Evolutionary conservation across 2,329 filamentous ascomycete species (phyloP).

Genomic region (Fusarium sp.): DNA sequence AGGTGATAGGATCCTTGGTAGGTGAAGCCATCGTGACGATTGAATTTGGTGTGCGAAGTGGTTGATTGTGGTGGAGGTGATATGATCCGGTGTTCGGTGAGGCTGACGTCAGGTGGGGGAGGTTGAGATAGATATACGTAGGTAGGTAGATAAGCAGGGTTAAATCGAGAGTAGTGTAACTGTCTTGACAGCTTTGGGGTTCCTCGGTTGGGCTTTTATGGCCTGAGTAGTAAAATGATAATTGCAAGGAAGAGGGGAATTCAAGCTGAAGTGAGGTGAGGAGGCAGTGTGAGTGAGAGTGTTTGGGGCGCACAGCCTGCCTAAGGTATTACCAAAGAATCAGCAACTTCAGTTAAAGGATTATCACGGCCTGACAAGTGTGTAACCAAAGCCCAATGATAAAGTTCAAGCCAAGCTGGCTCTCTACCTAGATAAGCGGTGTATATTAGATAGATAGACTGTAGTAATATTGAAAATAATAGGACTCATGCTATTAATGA

Average conservation of each 20-base stretch:
- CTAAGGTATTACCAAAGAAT: conserved; percentile 6
- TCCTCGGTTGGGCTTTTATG: too few relatives aligned
- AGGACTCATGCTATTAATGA: neutral
- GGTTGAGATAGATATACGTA: neutral
- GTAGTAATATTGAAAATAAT: neutral
- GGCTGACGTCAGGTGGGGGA: conserved; percentile 33
- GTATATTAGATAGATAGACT: neutral
- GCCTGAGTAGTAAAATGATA: neutral
- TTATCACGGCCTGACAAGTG: neutral
- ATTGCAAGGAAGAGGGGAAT: neutral
- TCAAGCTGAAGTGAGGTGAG: conserved; percentile 14
- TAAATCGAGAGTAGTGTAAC: neutral
- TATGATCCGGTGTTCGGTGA: conserved; percentile 12
- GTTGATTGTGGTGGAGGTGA: conserved; percentile 11
- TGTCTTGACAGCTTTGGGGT: neutral
- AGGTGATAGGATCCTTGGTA: conserved; percentile 77
- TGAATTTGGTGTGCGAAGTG: conserved; percentile 5
- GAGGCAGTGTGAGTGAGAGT: conserved; percentile 7
- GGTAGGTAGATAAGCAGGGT: neutral
- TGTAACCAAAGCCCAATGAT: neutral
- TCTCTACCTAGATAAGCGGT: conserved; percentile 1
- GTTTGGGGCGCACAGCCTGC: conserved; percentile 16
- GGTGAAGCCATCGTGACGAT: conserved; percentile 33
- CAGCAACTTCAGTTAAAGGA: conserved; percentile 1
- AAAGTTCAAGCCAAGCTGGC: neutral